Evolutionary conservation across 192 early-diverging fungal species (phyloP).

Genomic region (Coemansia sp.): DNA sequence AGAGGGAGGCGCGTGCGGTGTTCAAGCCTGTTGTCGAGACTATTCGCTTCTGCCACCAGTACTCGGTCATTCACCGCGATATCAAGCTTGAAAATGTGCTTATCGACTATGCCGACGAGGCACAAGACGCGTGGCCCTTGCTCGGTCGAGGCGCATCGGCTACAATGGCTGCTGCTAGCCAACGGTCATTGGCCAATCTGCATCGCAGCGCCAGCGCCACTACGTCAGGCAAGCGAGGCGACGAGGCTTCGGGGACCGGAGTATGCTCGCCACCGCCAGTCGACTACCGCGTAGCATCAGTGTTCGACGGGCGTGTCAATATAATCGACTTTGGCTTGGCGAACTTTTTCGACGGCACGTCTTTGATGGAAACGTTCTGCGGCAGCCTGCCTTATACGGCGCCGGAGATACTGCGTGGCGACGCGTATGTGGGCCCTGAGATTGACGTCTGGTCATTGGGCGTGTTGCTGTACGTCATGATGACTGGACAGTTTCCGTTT

Average conservation of each 20-base stretch:
- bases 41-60: slow-evolving; percentile 61
- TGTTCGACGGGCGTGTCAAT: slow-evolving; percentile 65
- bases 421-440: slow-evolving; percentile 91
- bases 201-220: slow-evolving; percentile 4
- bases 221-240: not conserved
- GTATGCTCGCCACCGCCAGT: not conserved
- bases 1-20: slow-evolving; percentile 32
- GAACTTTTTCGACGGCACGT: slow-evolving; percentile 72
- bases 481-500: slow-evolving; percentile 71
- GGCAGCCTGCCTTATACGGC: slow-evolving; percentile 90
- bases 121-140: slow-evolving; percentile 4
- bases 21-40: slow-evolving; percentile 52
- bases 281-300: slow-evolving; percentile 15
- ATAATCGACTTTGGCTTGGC: slow-evolving; percentile 94
- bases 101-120: slow-evolving; percentile 55
- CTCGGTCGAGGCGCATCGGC: not conserved
- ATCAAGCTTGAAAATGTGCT: slow-evolving; percentile 91
- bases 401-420: slow-evolving; percentile 90
- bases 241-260: not conserved
- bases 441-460: slow-evolving; percentile 97
- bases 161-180: not conserved
- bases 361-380: slow-evolving; percentile 82
- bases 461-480: slow-evolving; percentile 83
- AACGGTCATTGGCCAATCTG: not conserved
- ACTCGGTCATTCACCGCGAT: slow-evolving; percentile 82